A percentile compares a stretch with the other conserved stretches of the same genome.
These are phyloP conservation scores for Zychaea mexicana DNA, from an alignment of 371 early-diverging fungal species.

Conservation along the genomic window DNA sequence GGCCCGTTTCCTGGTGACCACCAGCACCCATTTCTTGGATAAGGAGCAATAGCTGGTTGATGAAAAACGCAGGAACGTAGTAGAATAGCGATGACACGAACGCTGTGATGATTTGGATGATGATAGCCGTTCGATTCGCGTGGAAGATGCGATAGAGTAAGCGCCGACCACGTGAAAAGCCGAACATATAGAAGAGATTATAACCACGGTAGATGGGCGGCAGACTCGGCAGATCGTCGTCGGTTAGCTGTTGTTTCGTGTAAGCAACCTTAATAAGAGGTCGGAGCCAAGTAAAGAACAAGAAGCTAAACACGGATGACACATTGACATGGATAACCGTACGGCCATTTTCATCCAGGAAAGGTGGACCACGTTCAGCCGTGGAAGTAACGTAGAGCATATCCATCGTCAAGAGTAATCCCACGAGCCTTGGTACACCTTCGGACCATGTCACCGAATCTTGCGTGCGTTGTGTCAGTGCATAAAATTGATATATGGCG, in stretches of 20 bases:
- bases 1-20: slow-evolving; percentile 10
- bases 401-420: slow-evolving; percentile 25
- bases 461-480: slow-evolving; percentile 1
- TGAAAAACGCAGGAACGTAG: slow-evolving; percentile 42
- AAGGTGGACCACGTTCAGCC: slow-evolving; percentile 29
- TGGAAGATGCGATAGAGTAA: slow-evolving; percentile 30
- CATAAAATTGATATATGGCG: slow-evolving; percentile 3
- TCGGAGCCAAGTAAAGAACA: slow-evolving; percentile 20
- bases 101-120: slow-evolving; percentile 29
- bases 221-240: slow-evolving; percentile 38
- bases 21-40: slow-evolving; percentile 31
- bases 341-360: slow-evolving; percentile 35
- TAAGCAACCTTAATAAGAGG: slow-evolving; percentile 36
- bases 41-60: slow-evolving; percentile 35
- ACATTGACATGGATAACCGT: slow-evolving; percentile 17
- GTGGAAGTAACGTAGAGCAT: slow-evolving; percentile 33
- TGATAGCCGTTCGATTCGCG: slow-evolving; percentile 26
- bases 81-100: slow-evolving; percentile 27
- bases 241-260: slow-evolving; percentile 26
- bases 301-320: slow-evolving; percentile 16
- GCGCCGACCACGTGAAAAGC: slow-evolving; percentile 19
- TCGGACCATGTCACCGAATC: slow-evolving; percentile 3
- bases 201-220: slow-evolving; percentile 35
- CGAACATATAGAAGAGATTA: slow-evolving; percentile 37
- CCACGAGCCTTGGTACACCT: slow-evolving; percentile 18